Conservation (phyloP, 2,329 filamentous ascomycete genomes). For the Seiridium cupressi region DNA sequence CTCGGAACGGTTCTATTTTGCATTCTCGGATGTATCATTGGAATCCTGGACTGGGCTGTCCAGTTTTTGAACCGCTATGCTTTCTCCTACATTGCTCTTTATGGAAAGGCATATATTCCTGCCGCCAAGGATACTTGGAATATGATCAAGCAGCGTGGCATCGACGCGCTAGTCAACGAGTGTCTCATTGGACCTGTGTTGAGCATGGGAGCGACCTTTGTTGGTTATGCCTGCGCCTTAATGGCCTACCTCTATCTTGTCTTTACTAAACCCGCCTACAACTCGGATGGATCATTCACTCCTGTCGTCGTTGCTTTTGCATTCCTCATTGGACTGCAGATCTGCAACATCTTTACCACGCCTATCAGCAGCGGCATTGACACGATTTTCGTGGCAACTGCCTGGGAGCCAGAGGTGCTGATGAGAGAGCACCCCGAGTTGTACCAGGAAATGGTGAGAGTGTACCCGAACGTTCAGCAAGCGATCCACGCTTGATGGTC, state of each 20-base stretch:
- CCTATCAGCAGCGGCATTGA: slow-evolving; percentile 87
- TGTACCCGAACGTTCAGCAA: slow-evolving; percentile 82
- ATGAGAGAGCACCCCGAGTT: slow-evolving; percentile 79
- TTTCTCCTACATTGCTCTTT: slow-evolving; percentile 89
- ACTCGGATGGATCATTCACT: slow-evolving; percentile 65
- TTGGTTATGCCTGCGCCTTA: slow-evolving; percentile 78
- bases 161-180: slow-evolving; percentile 87
- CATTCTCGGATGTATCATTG: slow-evolving; percentile 72
- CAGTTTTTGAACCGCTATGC: slow-evolving; percentile 90
- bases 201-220: slow-evolving; percentile 60
- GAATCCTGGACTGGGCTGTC: slow-evolving; percentile 79
- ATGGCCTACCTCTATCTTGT: slow-evolving; percentile 84
- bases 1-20: slow-evolving; percentile 65
- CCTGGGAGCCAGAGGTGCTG: slow-evolving; percentile 70
- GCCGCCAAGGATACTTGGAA: slow-evolving; percentile 71
- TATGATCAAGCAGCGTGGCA: slow-evolving; percentile 88
- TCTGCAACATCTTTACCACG: slow-evolving; percentile 85
- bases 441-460: slow-evolving; percentile 72
- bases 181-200: slow-evolving; percentile 74
- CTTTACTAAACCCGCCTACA: slow-evolving; percentile 80
- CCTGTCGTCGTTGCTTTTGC: slow-evolving; percentile 54
- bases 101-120: slow-evolving; percentile 83
- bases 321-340: slow-evolving; percentile 87
- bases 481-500: slow-evolving; percentile 62
- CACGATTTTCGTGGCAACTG: slow-evolving; percentile 82